Conservation (phyloP, 257 asterid species). For the Nicotiana paniculata region DNA sequence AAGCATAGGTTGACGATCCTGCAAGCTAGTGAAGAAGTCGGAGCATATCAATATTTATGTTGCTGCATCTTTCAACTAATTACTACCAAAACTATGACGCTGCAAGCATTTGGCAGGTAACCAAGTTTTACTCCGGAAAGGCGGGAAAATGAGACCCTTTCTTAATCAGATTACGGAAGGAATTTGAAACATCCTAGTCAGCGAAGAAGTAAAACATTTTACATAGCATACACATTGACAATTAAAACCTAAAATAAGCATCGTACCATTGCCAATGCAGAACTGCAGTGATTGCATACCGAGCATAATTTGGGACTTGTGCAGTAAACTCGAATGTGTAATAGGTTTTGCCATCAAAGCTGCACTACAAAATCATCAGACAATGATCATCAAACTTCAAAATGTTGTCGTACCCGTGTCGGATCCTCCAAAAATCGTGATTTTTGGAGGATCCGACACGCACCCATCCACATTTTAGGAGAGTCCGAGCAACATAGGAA, state of each 20-base stretch:
- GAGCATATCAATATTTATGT: neutral
- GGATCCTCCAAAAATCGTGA: too few relatives aligned
- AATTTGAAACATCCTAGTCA: neutral
- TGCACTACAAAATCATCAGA: conserved; percentile 45
- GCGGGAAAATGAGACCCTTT: neutral
- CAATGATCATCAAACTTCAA: neutral
- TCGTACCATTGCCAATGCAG: conserved; percentile 73
- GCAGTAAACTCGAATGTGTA: conserved; percentile 74
- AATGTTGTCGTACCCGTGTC: too few relatives aligned
- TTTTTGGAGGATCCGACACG: too few relatives aligned
- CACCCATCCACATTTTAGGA: too few relatives aligned
- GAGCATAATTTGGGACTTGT: conserved; percentile 74
- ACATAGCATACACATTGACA: neutral
- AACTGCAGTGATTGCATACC: conserved; percentile 79
- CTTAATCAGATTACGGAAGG: neutral
- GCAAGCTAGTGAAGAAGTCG: neutral
- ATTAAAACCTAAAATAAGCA: neutral
- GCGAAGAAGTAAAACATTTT: neutral
- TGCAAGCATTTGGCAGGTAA: neutral
- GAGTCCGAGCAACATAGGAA: too few relatives aligned
- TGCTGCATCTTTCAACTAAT: neutral
- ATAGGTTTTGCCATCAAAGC: conserved; percentile 64
- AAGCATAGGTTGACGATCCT: neutral
- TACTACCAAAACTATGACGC: neutral
- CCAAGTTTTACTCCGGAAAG: neutral